A percentile compares a stretch with the other conserved stretches of the same genome.
Conservation (phyloP, 2,329 filamentous ascomycete species). For the Alternaria infectoria region DNA sequence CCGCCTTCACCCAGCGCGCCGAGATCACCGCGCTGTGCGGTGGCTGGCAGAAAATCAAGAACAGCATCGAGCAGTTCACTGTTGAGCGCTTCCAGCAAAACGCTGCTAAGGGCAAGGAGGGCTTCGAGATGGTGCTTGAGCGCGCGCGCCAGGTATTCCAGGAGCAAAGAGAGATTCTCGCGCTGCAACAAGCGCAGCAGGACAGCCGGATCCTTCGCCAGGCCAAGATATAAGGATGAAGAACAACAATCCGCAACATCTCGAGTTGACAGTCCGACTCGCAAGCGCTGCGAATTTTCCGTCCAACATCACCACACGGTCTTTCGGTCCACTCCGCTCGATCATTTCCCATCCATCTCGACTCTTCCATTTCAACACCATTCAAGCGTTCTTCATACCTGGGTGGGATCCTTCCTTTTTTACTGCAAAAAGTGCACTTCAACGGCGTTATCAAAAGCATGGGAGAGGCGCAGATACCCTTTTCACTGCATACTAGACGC, state of each 20-base stretch:
- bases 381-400: background rate
- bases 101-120: conserved; percentile 85
- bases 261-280: background rate
- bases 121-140: conserved; percentile 91
- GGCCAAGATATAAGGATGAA: conserved; percentile 34
- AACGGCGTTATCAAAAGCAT: conserved; percentile 16
- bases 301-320: background rate
- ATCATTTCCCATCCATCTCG: background rate
- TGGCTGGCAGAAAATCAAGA: conserved; percentile 96
- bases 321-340: background rate
- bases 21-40: conserved; percentile 93
- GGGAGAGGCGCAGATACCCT: conserved; percentile 16
- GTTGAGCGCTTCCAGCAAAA: conserved; percentile 92
- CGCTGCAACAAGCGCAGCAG: conserved; percentile 55
- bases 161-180: conserved; percentile 76
- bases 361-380: background rate
- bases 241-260: no score
- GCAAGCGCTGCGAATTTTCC: conserved; percentile 7
- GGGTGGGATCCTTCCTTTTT: background rate
- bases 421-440: conserved; percentile 1
- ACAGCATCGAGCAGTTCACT: conserved; percentile 90
- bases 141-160: conserved; percentile 92
- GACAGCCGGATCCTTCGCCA: conserved; percentile 40
- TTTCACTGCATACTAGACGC: background rate
- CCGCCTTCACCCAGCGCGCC: conserved; percentile 86